Conservation (phyloP, 139 green algal species). For the Choricystis sp. region DNA sequence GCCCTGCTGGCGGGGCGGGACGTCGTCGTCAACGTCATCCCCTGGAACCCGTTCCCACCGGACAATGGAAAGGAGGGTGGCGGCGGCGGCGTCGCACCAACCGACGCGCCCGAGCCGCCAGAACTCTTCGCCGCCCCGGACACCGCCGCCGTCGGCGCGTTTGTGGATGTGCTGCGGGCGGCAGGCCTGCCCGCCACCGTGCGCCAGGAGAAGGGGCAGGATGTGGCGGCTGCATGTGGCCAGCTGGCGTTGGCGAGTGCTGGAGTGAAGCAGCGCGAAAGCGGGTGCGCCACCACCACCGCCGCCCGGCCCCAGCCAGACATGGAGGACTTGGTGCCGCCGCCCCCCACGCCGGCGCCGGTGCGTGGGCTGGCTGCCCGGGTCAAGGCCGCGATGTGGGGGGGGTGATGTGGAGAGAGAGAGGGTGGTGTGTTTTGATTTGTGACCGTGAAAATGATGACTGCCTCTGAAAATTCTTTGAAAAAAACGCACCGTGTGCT, state of each 20-base stretch:
- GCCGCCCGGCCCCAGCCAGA: constrained; percentile 5
- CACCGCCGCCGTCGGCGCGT: constrained; percentile 20
- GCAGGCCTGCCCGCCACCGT: constrained; percentile 57
- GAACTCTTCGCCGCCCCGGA: constrained; percentile 38
- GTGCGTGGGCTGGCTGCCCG: too few relatives aligned
- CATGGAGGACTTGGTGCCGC: constrained; percentile 17
- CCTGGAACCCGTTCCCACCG: constrained; percentile 68
- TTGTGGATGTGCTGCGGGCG: constrained; percentile 46
- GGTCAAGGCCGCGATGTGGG: too few relatives aligned
- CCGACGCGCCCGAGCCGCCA: constrained; percentile 10
- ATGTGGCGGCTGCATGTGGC: constrained; percentile 53
- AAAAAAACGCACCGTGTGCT: too few relatives aligned
- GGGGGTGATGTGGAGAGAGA: too few relatives aligned
- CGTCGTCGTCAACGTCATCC: constrained; percentile 79
- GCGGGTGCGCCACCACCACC: constrained; percentile 12
- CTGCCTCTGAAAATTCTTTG: too few relatives aligned
- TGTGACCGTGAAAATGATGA: too few relatives aligned
- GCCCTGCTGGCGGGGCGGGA: constrained; percentile 35
- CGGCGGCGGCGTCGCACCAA: too few relatives aligned
- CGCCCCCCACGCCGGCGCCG: too few relatives aligned
- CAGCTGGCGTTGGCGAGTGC: constrained; percentile 59
- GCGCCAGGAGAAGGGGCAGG: constrained; percentile 76
- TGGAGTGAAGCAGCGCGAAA: not conserved
- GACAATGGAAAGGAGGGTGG: not conserved
- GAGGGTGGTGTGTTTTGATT: too few relatives aligned